Conservation (phyloP, 2,329 filamentous ascomycete species). For the Plenodomus lindquistii region DNA sequence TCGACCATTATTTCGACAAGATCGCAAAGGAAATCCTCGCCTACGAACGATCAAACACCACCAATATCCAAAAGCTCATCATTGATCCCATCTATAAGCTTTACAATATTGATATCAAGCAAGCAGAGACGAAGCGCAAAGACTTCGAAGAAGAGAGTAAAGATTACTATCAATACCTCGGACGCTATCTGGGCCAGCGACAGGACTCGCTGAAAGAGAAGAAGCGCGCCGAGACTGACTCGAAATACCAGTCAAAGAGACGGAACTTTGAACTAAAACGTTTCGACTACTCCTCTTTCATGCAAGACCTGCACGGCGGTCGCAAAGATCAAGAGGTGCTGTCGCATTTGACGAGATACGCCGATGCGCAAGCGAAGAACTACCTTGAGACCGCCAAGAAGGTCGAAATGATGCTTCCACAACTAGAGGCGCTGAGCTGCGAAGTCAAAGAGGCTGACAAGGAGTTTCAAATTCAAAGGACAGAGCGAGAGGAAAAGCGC, state of each 20-base stretch:
- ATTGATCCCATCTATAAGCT: constrained; percentile 92
- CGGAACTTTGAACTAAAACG: constrained; percentile 95
- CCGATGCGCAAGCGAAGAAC: constrained; percentile 82
- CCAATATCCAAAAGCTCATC: constrained; percentile 86
- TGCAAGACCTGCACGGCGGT: constrained; percentile 99
- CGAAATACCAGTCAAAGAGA: constrained; percentile 92
- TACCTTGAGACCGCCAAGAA: constrained; percentile 85
- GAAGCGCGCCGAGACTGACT: constrained; percentile 91
- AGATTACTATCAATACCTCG: constrained; percentile 95
- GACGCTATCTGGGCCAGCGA: constrained; percentile 91
- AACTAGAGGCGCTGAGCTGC: constrained; percentile 82
- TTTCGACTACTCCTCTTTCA: constrained; percentile 98
- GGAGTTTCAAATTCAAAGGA: constrained; percentile 91
- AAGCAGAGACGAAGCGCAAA: constrained; percentile 93
- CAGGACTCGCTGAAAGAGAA: constrained; percentile 97
- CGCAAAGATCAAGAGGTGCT: constrained; percentile 96
- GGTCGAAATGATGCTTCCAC: constrained; percentile 82
- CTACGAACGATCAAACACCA: constrained; percentile 84
- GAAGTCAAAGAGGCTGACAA: constrained; percentile 96
- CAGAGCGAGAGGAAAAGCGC: constrained; percentile 94
- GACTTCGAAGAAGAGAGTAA: constrained; percentile 99
- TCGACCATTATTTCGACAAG: constrained; percentile 98
- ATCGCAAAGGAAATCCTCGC: constrained; percentile 87
- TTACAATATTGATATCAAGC: constrained; percentile 96
- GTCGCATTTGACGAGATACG: constrained; percentile 91